Conservation (phyloP, 2,329 filamentous ascomycete species). For the Microsporum ferrugineum region DNA sequence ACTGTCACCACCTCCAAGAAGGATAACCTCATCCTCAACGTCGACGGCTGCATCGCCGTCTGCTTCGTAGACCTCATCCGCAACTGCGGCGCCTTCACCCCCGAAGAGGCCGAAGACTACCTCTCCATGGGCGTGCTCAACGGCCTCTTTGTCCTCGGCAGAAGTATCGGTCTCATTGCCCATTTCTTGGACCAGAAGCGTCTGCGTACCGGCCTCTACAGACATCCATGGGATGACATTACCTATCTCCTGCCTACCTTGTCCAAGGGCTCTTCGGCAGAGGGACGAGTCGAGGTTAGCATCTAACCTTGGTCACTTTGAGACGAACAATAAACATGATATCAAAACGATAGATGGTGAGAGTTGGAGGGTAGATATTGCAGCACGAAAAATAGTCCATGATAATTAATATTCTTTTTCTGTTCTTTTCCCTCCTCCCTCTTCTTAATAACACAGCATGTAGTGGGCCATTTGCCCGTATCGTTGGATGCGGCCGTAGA, state of each 20-base stretch:
- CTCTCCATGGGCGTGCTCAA: constrained; percentile 98
- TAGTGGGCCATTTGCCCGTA: too few species aligned
- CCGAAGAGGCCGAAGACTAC: constrained; percentile 97
- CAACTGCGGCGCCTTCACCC: constrained; percentile 93
- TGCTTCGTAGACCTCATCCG: constrained; percentile 97
- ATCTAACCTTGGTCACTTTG: neutral
- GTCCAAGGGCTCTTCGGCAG: constrained; percentile 53
- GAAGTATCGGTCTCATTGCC: constrained; percentile 96
- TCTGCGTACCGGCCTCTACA: constrained; percentile 94
- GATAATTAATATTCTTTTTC: neutral
- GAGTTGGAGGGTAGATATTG: neutral
- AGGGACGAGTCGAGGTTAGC: constrained; percentile 79
- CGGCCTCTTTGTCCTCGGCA: constrained; percentile 95
- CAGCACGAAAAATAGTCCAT: neutral
- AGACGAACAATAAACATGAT: neutral
- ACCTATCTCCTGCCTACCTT: constrained; percentile 84
- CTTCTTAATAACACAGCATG: too few species aligned
- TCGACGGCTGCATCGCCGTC: constrained; percentile 94
- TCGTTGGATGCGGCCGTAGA: too few species aligned
- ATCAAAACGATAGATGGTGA: neutral
- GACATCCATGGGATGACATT: constrained; percentile 98
- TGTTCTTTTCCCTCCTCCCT: neutral
- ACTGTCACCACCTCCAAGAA: constrained; percentile 98
- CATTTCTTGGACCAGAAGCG: constrained; percentile 99
- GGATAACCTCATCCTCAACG: constrained; percentile 99